phyloP scores from a whole-genome alignment of 257 asterid genomes.

The Cinchona pubescens region DNA sequence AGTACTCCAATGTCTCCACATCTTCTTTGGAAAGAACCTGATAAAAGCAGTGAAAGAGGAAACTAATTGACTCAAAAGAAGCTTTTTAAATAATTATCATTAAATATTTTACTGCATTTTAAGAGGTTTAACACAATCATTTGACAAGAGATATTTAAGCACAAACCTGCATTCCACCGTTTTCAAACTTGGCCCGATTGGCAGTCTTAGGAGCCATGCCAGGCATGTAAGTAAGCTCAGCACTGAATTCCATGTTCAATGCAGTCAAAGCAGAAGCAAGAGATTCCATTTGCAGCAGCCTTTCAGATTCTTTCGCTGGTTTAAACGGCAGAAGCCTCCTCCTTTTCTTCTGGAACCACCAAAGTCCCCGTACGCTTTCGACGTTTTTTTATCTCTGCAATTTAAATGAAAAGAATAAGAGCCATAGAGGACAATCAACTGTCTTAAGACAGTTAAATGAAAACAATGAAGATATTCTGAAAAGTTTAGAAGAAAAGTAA shows the following conservation, averaged over 20 bases:
- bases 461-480: neutral
- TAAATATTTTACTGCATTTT: neutral
- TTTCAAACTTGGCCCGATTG: slow-evolving; percentile 61
- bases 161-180: slow-evolving; percentile 89
- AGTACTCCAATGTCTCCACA: slow-evolving; percentile 50
- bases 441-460: neutral
- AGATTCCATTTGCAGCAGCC: slow-evolving; percentile 64
- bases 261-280: slow-evolving; percentile 74
- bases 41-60: slow-evolving; percentile 2
- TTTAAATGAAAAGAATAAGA: slow-evolving; percentile 4
- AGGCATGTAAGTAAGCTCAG: slow-evolving; percentile 65
- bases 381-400: slow-evolving; percentile 57
- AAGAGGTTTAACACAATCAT: neutral
- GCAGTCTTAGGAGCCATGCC: slow-evolving; percentile 74
- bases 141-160: slow-evolving; percentile 10
- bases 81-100: neutral
- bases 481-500: neutral
- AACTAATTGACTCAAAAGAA: neutral
- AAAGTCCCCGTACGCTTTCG: slow-evolving; percentile 53
- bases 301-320: slow-evolving; percentile 54
- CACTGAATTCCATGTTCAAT: slow-evolving; percentile 56
- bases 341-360: slow-evolving; percentile 64
- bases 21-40: slow-evolving; percentile 78
- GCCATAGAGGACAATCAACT: slow-evolving; percentile 6
- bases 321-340: slow-evolving; percentile 62